A percentile compares a stretch with the other conserved stretches of the same genome.
These are phyloP conservation scores for Neocucurbitaria cava DNA, from an alignment of 2,329 filamentous ascomycete species.

Conservation along the genomic window DNA sequence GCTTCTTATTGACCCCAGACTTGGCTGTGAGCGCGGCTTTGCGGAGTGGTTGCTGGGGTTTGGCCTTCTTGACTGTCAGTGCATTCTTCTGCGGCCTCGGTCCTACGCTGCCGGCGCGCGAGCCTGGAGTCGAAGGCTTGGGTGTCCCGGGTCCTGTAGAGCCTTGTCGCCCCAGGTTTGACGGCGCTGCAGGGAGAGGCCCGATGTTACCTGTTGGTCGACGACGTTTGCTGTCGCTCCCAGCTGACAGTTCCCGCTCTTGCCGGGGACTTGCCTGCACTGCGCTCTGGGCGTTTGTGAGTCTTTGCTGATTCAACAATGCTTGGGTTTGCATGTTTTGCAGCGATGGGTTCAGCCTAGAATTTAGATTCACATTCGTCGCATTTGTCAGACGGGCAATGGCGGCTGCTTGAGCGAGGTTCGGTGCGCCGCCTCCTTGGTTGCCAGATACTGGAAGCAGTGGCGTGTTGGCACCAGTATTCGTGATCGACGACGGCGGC, in stretches of 20 bases:
- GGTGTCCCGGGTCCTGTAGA: constrained; percentile 70
- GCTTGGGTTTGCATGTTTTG: constrained; percentile 49
- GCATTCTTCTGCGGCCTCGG: constrained; percentile 58
- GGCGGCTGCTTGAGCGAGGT: constrained; percentile 58
- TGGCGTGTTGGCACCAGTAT: constrained; percentile 56
- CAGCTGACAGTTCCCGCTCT: constrained; percentile 62
- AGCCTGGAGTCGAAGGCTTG: constrained; percentile 61
- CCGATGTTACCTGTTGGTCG: constrained; percentile 62
- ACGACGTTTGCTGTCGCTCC: constrained; percentile 65
- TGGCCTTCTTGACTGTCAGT: constrained; percentile 60
- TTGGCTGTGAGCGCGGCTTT: constrained; percentile 46
- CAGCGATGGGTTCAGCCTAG: constrained; percentile 38
- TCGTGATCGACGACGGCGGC: constrained; percentile 54
- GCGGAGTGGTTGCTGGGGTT: constrained; percentile 58
- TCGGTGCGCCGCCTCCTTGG: constrained; percentile 59
- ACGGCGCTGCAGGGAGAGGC: constrained; percentile 60
- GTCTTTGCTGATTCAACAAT: constrained; percentile 46
- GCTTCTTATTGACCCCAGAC: constrained; percentile 47
- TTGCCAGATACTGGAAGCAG: constrained; percentile 64
- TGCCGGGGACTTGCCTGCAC: constrained; percentile 43
- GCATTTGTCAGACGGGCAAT: constrained; percentile 51
- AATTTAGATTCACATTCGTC: constrained; percentile 42
- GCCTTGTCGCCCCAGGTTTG: constrained; percentile 64
- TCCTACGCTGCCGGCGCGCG: constrained; percentile 66
- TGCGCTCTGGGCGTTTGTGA: constrained; percentile 43